Evolutionary conservation across 805 yeast genomes (phyloP).

Genomic region (Ascoidea asiatica): DNA sequence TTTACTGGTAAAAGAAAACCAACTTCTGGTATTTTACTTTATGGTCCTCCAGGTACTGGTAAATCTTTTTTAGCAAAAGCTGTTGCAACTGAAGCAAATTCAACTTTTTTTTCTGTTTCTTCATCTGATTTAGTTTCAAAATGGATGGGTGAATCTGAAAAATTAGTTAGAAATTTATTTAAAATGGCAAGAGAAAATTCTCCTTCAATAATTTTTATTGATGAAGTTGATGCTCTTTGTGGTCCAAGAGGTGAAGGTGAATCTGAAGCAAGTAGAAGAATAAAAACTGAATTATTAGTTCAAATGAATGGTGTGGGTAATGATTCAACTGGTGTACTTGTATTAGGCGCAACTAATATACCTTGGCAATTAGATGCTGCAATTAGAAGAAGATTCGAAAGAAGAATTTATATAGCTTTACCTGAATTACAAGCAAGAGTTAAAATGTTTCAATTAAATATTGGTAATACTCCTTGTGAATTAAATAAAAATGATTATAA

Average conservation of each 20-base stretch:
- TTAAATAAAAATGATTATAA: constrained; percentile 62
- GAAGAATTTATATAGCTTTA: constrained; percentile 85
- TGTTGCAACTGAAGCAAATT: constrained; percentile 96
- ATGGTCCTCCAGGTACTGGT: constrained; percentile 97
- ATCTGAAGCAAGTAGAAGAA: constrained; percentile 90
- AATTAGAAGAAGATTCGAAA: constrained; percentile 89
- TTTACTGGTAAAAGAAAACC: constrained; percentile 94
- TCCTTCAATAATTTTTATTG: constrained; percentile 92
- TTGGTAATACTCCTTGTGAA: constrained; percentile 79
- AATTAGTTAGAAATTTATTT: constrained; percentile 89
- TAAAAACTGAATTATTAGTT: constrained; percentile 87
- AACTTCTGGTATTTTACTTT: constrained; percentile 73
- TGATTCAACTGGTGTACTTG: constrained; percentile 84
- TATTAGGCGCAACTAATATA: constrained; percentile 93
- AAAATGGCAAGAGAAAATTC: constrained; percentile 93
- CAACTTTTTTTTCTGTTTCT: constrained; percentile 93
- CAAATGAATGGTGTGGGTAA: constrained; percentile 99
- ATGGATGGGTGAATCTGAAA: constrained; percentile 99
- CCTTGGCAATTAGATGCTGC: constrained; percentile 99
- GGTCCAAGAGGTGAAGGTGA: constrained; percentile 98
- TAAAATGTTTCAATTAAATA: constrained; percentile 87
- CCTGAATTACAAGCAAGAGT: constrained; percentile 92
- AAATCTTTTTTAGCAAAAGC: constrained; percentile 95
- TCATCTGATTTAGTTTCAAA: constrained; percentile 92
- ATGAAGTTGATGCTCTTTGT: constrained; percentile 95